These are phyloP conservation scores for Fusarium solani-melongenae DNA, from an alignment of 2,329 filamentous ascomycete species.

Conservation along the genomic window DNA sequence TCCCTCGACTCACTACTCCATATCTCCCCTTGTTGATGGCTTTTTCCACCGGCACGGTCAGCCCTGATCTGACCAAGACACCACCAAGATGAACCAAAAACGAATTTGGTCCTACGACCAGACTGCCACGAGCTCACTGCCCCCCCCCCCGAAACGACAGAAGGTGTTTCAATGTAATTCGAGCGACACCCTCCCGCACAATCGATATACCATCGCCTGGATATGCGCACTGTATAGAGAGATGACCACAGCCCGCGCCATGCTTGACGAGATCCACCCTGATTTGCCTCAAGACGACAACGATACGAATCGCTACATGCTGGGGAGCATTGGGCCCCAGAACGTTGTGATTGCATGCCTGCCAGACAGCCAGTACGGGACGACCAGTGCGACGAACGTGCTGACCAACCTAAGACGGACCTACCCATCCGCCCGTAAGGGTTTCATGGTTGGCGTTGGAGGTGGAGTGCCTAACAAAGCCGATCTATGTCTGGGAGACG, in stretches of 20 bases:
- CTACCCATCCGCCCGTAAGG: conserved; percentile 47
- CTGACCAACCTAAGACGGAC: conserved; percentile 50
- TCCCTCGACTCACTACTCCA: neutral
- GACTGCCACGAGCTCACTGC: neutral
- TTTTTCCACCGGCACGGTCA: neutral
- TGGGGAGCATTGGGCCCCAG: conserved; percentile 35
- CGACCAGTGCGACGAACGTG: conserved; percentile 35
- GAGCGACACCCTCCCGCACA: neutral
- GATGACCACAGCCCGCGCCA: conserved; percentile 38
- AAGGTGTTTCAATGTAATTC: neutral
- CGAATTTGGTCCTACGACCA: neutral
- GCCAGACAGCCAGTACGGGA: conserved; percentile 32
- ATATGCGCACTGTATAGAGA: conserved; percentile 45
- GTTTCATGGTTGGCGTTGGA: conserved; percentile 41
- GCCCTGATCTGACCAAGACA: neutral
- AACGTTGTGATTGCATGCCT: conserved; percentile 45
- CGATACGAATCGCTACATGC: conserved; percentile 40
- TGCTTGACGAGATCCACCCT: conserved; percentile 42
- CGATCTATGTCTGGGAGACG: conserved; percentile 42
- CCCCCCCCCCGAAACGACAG: neutral
- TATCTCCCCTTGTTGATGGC: neutral
- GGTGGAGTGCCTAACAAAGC: conserved; percentile 24
- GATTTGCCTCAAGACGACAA: neutral
- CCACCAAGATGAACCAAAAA: neutral
- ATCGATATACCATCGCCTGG: conserved; percentile 47